Evolutionary conservation across 495 filamentous ascomycete species (phyloP).

Genomic region (Chaetomidium leptoderma): DNA sequence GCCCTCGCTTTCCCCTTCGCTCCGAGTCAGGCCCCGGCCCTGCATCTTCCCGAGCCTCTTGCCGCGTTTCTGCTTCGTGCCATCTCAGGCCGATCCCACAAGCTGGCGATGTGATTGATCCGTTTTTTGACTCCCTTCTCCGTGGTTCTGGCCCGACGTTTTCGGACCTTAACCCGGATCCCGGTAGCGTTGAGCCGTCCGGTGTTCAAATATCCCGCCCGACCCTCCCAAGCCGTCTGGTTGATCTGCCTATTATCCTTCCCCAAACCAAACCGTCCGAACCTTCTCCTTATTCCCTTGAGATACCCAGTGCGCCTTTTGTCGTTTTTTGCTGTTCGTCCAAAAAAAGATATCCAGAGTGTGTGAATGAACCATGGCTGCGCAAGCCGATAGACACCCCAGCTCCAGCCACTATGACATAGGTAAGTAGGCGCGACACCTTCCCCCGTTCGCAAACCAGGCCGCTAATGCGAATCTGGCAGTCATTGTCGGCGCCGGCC

Average conservation of each 20-base stretch:
- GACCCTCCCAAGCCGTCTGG: constrained; percentile 2
- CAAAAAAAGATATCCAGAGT: constrained; percentile 13
- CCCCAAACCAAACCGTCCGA: constrained; percentile 2
- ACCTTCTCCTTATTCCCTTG: constrained; percentile 1
- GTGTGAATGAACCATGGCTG: constrained; percentile 24
- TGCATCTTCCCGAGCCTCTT: constrained; percentile 27
- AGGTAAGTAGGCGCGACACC: constrained; percentile 22
- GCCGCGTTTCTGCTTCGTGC: constrained; percentile 23
- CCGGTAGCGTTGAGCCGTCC: constrained; percentile 11
- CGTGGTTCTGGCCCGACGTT: constrained; percentile 14
- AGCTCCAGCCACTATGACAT: constrained; percentile 34
- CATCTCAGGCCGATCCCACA: constrained; percentile 12
- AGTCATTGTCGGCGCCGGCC: constrained; percentile 85
- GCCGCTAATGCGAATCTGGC: not conserved
- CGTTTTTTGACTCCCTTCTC: not conserved
- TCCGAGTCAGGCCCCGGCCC: constrained; percentile 8
- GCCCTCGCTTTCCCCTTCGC: constrained; percentile 6
- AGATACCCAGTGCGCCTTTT: constrained; percentile 19
- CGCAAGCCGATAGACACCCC: constrained; percentile 19
- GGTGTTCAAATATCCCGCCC: constrained; percentile 15
- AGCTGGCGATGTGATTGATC: constrained; percentile 5
- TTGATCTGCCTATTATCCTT: constrained; percentile 4
- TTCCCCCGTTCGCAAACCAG: not conserved
- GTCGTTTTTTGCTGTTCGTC: too few species aligned
- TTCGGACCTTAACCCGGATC: constrained; percentile 27